Evolutionary conservation across 768 basidiomycete genomes (phyloP), one percentile per base, ranked within the genome.

Genomic region (Russula sp.): DNA sequence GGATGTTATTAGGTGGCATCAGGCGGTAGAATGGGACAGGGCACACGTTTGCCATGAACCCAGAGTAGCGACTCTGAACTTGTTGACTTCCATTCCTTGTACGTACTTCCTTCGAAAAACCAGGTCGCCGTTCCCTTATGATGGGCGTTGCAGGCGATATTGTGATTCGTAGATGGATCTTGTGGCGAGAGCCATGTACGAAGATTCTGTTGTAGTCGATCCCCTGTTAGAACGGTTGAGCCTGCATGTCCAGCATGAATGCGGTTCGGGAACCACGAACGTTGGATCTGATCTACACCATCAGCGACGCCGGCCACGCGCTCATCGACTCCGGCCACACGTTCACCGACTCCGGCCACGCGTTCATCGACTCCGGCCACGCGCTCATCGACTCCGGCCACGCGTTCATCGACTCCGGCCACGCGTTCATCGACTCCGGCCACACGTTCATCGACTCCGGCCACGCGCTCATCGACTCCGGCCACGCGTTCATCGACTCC

Each of bases 41-140:
- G 11, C 55, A 1, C 24, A 63, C 57, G 55, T 32, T 59, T 52
- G n/a, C 62, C 62, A 7, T 59, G 49, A 13, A 63, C 16, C 57
- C 50, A 63, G 24, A 58, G 38, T 3, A 63, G 40, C 0, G 61
- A 54, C 16, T 40, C 38, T 16, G 38, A 40, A 5, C 52, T 40
- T 11, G n/a, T n/a, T 18, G 46, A 28, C 3, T 49, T 56, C 61
- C 61, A 62, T 18, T 49, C 20, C 1, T 62, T 36, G 20, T 49
- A 56, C 9, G 22, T 22, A 9, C 28, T 18, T 2, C 46, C 34
- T 36, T 56, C 13, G 22, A 62, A 20, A 22, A 62, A 56, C 61
- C 61, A 62, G 36, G 54, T 10, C 20, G 61, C 34, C 1, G 38
- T 62, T 36, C 46, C 44, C 11, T 32, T 26, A 5, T 49, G 60